Base-by-base conservation (phyloP, 169 alveolate species). In the Plasmodium berghei region DNA sequence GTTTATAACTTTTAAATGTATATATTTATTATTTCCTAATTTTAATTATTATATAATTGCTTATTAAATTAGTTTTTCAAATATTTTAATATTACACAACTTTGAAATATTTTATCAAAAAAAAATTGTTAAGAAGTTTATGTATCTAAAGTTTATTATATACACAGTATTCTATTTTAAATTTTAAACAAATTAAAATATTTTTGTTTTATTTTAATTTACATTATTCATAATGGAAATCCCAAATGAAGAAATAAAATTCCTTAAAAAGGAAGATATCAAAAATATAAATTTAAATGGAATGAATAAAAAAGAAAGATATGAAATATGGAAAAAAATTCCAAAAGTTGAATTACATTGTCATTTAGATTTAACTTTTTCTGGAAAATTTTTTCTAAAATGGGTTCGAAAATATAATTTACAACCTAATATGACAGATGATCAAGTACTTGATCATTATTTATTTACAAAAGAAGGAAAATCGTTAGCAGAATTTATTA, bases 321-420 rank as follows among this genome's bases (percentile, higher is more conserved):
- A 75, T 63, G 70, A 71, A 16, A 89, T 89, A 52, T 89, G 93
- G 93, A 89, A 55, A 49, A 75, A 87, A 42, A 48, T 89, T 63
- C 93, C 93, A 18, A 89, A 89, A 48, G 71, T 80, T 75, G 93
- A 89, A 46, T 80, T 89, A 63, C 93, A 89, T 28, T 63, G 88
- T 34, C 93, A 89, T 55, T 80, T 87, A 61, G 93, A 89, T 55
- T 64, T 89, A 24, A 62, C 87, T 56, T 89, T 87, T 62, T 87
- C 93, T 2, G 54, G 62, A 12, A 87, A 89, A 20, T 70, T 69
- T 72, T 55, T 83, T 72, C 20, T 80, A 59, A 40, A 73, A 24
- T 42, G 88, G 42, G 24, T 70, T 61, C 56, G 89, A 42, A 67
- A 64, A 62, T 61, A 87, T 72, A 75, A 89, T 80, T 46, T 80